Conservation (phyloP, 441 rosid genomes). For the Brassica balearica region DNA sequence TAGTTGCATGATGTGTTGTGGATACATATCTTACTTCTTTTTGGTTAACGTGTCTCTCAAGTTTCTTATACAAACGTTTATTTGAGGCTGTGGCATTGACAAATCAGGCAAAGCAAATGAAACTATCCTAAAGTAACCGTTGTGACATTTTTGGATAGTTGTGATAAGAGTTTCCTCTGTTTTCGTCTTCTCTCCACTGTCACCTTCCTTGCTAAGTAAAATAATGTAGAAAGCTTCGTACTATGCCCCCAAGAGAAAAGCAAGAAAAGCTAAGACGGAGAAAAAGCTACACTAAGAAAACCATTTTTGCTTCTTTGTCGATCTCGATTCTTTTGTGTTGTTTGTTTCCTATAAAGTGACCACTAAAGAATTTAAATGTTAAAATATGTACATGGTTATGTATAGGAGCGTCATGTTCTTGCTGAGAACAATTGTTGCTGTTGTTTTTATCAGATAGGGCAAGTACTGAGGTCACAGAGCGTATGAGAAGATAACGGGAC, state of each 20-base stretch:
- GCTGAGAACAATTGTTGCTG: background rate
- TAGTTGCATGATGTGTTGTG: slow-evolving; percentile 26
- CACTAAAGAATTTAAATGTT: slow-evolving; percentile 8
- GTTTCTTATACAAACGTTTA: background rate
- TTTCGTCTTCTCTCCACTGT: slow-evolving; percentile 38
- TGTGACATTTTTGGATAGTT: slow-evolving; percentile 29
- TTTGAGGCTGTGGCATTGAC: background rate
- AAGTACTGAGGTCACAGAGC: slow-evolving; percentile 77
- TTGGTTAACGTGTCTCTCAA: background rate
- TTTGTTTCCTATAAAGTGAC: slow-evolving; percentile 27
- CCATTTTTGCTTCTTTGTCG: slow-evolving; percentile 26
- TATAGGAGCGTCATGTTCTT: slow-evolving; percentile 6
- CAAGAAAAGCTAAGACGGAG: background rate
- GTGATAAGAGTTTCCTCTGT: background rate
- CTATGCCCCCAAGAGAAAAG: background rate
- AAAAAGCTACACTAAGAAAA: slow-evolving; percentile 15
- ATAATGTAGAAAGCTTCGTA: slow-evolving; percentile 26
- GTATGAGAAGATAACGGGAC: slow-evolving; percentile 84
- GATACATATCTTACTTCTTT: background rate
- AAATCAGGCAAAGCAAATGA: background rate
- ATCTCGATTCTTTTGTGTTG: slow-evolving; percentile 25
- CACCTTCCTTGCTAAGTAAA: slow-evolving; percentile 36
- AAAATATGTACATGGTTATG: background rate
- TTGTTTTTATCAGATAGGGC: slow-evolving; percentile 64
- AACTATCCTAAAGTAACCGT: slow-evolving; percentile 8